phyloP scores from a whole-genome alignment of 352 stramenopile species.

The Globisporangium mamillatum region DNA sequence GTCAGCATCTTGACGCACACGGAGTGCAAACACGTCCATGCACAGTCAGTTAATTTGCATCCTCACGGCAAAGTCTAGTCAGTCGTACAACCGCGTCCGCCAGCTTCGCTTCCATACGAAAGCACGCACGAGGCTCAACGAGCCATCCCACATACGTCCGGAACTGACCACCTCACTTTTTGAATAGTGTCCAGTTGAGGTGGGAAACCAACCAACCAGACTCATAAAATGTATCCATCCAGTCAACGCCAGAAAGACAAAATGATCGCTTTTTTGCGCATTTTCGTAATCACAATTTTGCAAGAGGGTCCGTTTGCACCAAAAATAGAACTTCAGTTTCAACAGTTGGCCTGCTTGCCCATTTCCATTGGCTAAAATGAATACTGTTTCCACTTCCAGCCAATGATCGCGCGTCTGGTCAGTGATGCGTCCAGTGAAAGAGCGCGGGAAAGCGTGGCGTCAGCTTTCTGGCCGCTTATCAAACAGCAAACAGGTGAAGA shows the following conservation, averaged over 20 bases:
- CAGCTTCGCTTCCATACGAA: too few species aligned
- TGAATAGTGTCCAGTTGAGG: background rate
- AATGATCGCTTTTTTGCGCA: background rate
- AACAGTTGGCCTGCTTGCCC: background rate
- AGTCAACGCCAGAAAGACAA: background rate
- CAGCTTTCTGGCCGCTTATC: background rate
- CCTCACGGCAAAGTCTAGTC: too few species aligned
- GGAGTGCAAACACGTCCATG: background rate
- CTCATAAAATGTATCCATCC: slow-evolving; percentile 8
- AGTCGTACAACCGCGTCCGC: too few species aligned
- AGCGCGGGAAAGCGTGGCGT: background rate
- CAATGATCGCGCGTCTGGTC: slow-evolving; percentile 24
- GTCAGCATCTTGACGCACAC: background rate
- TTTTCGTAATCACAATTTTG: slow-evolving; percentile 8
- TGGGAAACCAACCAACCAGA: background rate
- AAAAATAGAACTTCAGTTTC: background rate
- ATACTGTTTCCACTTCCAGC: background rate
- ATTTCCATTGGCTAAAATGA: background rate
- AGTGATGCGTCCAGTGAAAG: slow-evolving; percentile 15
- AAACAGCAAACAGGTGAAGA: background rate
- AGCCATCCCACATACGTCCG: too few species aligned
- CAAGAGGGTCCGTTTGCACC: background rate
- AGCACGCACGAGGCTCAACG: too few species aligned
- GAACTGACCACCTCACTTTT: background rate
- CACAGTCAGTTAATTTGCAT: too few species aligned